Evolutionary conservation across 345 rosid genomes (phyloP).

Genomic region (Arabidopsis arenosa): DNA sequence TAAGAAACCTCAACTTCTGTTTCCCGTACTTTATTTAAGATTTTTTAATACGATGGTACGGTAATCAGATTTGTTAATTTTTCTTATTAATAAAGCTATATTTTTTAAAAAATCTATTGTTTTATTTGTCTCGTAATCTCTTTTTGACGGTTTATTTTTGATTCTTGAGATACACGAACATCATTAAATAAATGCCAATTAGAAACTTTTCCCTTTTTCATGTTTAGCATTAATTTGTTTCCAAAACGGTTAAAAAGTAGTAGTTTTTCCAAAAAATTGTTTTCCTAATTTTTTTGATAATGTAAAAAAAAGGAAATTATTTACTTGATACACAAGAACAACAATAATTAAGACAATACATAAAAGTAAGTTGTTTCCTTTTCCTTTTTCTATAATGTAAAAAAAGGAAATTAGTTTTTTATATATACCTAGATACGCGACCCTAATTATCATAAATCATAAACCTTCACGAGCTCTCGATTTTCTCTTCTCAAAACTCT

Average conservation of each 20-base stretch:
- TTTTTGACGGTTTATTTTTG: conserved; percentile 2
- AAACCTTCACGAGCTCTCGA: conserved; percentile 8
- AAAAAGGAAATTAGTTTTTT: conserved; percentile 21
- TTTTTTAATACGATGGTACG: neutral
- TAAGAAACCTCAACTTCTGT: neutral
- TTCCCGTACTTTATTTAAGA: neutral
- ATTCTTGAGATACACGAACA: conserved; percentile 37
- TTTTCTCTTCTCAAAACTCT: conserved; percentile 13
- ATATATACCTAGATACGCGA: conserved; percentile 18
- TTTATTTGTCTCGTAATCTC: neutral
- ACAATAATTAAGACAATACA: neutral
- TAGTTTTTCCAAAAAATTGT: too few species aligned
- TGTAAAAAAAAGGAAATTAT: neutral
- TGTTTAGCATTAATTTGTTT: neutral
- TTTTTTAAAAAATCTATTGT: too few species aligned
- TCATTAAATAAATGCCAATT: conserved; percentile 11
- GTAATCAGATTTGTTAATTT: neutral
- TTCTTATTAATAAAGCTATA: too few species aligned
- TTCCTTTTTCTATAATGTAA: neutral
- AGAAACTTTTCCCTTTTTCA: neutral
- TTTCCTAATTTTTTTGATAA: neutral
- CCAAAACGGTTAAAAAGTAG: neutral
- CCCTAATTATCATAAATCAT: conserved; percentile 25
- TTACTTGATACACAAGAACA: conserved; percentile 33
- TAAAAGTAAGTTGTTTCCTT: neutral